Base-by-base conservation (phyloP, 148 eudicot species). In the Beta vulgaris region DNA sequence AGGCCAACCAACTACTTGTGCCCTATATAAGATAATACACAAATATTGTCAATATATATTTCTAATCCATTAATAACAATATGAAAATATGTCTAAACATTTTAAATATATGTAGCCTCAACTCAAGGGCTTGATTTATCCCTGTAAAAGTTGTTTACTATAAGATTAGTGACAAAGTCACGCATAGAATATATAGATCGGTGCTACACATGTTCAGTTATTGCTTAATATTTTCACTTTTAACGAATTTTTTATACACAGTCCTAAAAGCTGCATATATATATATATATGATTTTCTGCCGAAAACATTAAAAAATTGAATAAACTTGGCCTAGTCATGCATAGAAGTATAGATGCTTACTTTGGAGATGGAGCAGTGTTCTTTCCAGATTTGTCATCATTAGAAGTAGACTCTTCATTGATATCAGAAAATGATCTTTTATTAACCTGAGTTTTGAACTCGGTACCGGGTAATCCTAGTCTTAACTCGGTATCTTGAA, bases 1-100 rank as follows among this genome's bases (percentile, higher is more conserved):
- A 25, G 85, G 85, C 85, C 85, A 82, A 0, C 85, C 85, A 26
- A 82, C 59, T 10, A 75, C 82, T 82, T 75, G 85, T 71, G 70
- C 77, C 82, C 85, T 82, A 79, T 29, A 19, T 0, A 23, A 25
- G 7, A 21, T 43, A 0, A 43, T n/a, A n/a, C n/a, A n/a, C n/a
- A 2, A 31, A 48, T 13, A 65, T 21, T 1, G 8, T 12, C 8
- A 69, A 15, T 28, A 19, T 4, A 29, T 32, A 46, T 48, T 57
- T 23, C 2, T 21, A 57, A 37, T 9, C 53, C 18, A 16, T 26
- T 25, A 39, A 19, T 40, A 21, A 19, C n/a, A 51, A 18, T 6
- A 18, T 1, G n/a, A 51, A 19, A 19, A 21, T 1, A 53, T 53
- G 23, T 1, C 9, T 3, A 57, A 60, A 8, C 8, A 57, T 0